Evolutionary conservation across 2,329 filamentous ascomycete species (phyloP).

Genomic region (Beauveria caledonica): DNA sequence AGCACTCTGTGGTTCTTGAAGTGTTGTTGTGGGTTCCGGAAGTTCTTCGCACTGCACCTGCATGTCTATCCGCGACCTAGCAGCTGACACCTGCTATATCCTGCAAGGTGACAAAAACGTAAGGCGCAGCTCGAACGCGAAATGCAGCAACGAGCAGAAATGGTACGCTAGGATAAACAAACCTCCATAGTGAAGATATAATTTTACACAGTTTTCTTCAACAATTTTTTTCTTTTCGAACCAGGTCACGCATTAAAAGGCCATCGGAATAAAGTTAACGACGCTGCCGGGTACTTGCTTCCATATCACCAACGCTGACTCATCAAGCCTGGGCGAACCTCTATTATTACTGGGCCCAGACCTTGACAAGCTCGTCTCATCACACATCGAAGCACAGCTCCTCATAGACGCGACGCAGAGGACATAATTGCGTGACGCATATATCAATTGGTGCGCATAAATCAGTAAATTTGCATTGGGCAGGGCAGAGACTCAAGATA

Average conservation of each 20-base stretch:
- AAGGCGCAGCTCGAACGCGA: no score
- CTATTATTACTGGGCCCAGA: neutral
- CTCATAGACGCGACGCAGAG: neutral
- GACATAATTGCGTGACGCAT: neutral
- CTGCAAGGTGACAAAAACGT: no score
- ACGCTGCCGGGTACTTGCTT: conserved; percentile 1
- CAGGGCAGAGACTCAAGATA: neutral
- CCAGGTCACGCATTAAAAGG: neutral
- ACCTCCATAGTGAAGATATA: no score
- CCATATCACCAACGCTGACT: conserved; percentile 9
- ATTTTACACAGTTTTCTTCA: no score
- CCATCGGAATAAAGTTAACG: neutral
- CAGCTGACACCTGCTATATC: no score
- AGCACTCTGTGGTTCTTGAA: no score
- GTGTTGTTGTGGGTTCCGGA: no score
- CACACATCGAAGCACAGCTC: conserved; percentile 1
- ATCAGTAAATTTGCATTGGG: conserved; percentile 1
- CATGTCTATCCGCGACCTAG: no score
- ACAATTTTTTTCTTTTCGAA: neutral
- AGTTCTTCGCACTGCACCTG: no score
- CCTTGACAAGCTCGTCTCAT: neutral
- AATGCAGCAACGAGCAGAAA: no score
- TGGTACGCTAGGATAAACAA: no score
- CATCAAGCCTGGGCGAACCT: neutral
- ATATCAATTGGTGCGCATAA: neutral